phyloP scores from a whole-genome alignment of 176 grass and related monocot genomes.

The Stipa capillata region DNA sequence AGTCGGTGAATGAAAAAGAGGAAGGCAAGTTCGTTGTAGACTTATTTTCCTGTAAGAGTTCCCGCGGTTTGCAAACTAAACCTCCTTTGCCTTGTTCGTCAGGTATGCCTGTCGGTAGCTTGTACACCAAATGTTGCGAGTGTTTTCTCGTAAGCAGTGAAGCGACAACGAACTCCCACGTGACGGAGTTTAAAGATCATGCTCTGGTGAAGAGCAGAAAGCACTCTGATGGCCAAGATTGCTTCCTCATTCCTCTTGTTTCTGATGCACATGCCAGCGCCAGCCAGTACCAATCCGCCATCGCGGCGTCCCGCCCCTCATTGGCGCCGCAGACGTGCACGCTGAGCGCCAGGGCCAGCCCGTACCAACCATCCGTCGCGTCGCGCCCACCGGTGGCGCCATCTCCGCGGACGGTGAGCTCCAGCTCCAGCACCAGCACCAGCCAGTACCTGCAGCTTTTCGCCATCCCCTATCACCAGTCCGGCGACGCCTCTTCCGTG shows the following conservation, averaged over 20 bases:
- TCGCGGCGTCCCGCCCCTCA: background rate
- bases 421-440: too few species aligned
- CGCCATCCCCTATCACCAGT: background rate
- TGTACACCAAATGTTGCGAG: constrained; percentile 79
- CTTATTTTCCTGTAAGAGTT: background rate
- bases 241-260: constrained; percentile 65
- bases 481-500: too few species aligned
- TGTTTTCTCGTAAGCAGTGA: constrained; percentile 87
- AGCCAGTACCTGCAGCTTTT: background rate
- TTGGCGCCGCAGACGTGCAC: background rate
- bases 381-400: background rate
- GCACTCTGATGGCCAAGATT: constrained; percentile 78
- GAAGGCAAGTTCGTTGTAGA: constrained; percentile 45
- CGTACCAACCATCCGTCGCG: background rate
- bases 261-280: constrained; percentile 51
- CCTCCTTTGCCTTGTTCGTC: constrained; percentile 8
- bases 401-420: background rate
- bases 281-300: too few species aligned
- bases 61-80: background rate
- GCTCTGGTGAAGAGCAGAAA: constrained; percentile 67
- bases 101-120: constrained; percentile 65
- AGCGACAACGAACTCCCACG: constrained; percentile 74
- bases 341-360: background rate
- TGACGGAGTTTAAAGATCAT: constrained; percentile 90
- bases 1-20: constrained; percentile 74